Percentiles rank a stretch among this genome's conserved stretches.
These are phyloP conservation scores for Mycena indigotica DNA, from an alignment of 768 basidiomycete species.

Conservation along the genomic window DNA sequence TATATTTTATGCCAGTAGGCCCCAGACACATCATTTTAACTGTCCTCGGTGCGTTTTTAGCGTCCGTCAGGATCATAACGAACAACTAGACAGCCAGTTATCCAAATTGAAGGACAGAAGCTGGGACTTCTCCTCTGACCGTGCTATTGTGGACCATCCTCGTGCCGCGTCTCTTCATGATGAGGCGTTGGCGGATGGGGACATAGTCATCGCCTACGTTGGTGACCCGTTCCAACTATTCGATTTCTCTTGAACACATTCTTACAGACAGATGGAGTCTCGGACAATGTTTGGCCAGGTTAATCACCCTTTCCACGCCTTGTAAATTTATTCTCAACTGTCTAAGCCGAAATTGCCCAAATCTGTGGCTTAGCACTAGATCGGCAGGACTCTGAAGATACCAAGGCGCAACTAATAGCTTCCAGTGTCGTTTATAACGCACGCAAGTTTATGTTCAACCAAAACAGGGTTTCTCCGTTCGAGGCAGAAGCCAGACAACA, in stretches of 20 bases:
- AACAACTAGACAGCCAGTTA: conserved; percentile 45
- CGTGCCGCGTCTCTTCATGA: conserved; percentile 48
- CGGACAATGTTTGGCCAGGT: conserved; percentile 62
- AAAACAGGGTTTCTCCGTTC: conserved; percentile 73
- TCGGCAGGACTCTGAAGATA: conserved; percentile 54
- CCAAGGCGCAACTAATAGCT: conserved; percentile 70
- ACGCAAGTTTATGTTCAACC: conserved; percentile 67
- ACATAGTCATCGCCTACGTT: conserved; percentile 55
- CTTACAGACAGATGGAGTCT: conserved; percentile 54
- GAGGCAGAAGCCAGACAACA: conserved; percentile 69
- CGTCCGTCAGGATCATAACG: conserved; percentile 19
- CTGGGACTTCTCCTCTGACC: conserved; percentile 50
- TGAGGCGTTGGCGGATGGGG: conserved; percentile 50
- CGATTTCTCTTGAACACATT: too few relatives aligned
- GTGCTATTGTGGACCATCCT: conserved; percentile 47
- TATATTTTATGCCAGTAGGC: conserved; percentile 53
- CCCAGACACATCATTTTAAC: conserved; percentile 60
- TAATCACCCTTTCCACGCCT: not conserved
- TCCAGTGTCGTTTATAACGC: conserved; percentile 74
- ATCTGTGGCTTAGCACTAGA: conserved; percentile 71
- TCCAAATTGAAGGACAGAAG: conserved; percentile 51
- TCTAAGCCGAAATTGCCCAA: conserved; percentile 60
- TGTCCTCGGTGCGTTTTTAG: conserved; percentile 47
- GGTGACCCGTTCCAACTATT: too few relatives aligned
- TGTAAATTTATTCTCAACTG: too few relatives aligned